Base-by-base conservation (phyloP, 371 early-diverging fungal genomes). In the Capillidium heterosporum region DNA sequence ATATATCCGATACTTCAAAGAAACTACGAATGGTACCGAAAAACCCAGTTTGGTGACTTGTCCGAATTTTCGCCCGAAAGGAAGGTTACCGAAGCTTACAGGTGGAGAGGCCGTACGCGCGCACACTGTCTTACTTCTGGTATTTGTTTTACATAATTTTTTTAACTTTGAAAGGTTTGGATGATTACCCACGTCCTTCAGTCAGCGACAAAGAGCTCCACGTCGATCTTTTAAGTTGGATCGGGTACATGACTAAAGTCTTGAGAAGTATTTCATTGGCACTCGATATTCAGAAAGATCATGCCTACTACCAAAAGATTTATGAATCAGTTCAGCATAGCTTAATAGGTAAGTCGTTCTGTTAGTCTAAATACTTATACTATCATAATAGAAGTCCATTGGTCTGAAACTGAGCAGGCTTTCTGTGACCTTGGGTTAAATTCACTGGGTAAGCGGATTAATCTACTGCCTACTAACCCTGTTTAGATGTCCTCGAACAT, bases 121-220 rank as follows among this genome's bases (percentile, higher is more conserved):
- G 71, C 77, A 35, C 95, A 96, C 66, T 85, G 86, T 0, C 67
- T 95, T 58, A 87, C 96, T 0, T 87, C 88, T n/a, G 90, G 81
- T 76, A 66, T 40, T 17, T 41, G 39, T 28, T 54, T 0, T 35
- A 43, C 44, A 13, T 31, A 23, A 52, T 40, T 52, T 15, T 39
- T 57, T 24, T 40, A 24, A 2, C 56, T 31, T 26, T 31, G 44
- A 15, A 32, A 74, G 87, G 95, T 3, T 63, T 95, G 31, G 96
- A 96, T 68, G 96, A 96, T 64, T 96, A 92, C 64, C 96, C 96
- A 29, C 80, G 96, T 35, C 78, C 78, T 15, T 84, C 88, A 0
- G 43, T 55, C 21, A 75, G 78, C 65, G 63, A 74, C 1, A 79
- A 82, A 32, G 94, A 95, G 62, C 73, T 92, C 39, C 96, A 96